Evolutionary conservation across 192 early-diverging fungal genomes (phyloP).

Genomic region (Linnemannia hyalina): DNA sequence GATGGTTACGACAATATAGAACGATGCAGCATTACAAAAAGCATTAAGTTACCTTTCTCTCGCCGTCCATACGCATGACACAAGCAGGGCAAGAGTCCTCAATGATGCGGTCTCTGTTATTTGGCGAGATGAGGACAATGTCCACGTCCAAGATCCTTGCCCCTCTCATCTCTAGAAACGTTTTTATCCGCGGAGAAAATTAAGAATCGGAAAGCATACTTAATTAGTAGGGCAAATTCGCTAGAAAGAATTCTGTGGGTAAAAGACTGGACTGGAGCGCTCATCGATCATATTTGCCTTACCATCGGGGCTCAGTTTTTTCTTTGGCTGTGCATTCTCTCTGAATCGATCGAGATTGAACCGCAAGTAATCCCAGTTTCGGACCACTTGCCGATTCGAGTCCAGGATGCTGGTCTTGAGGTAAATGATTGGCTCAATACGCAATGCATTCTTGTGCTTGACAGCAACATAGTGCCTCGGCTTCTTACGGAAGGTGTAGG

Average conservation of each 20-base stretch:
- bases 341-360: conserved; percentile 44
- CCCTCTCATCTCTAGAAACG: conserved; percentile 35
- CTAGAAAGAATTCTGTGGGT: not conserved
- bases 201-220: not conserved
- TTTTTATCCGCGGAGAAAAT: conserved; percentile 1
- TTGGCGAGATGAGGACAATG: conserved; percentile 49
- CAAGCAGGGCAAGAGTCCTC: conserved; percentile 54
- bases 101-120: conserved; percentile 45
- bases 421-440: conserved; percentile 55
- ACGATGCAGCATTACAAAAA: not conserved
- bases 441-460: conserved; percentile 52
- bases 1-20: not conserved
- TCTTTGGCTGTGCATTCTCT: conserved; percentile 52
- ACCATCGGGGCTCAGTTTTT: conserved; percentile 51
- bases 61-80: conserved; percentile 56
- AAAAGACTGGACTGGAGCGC: not conserved
- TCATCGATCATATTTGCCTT: not conserved
- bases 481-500: conserved; percentile 54
- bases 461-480: conserved; percentile 50
- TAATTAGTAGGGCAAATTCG: not conserved
- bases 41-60: conserved; percentile 31
- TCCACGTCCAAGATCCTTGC: conserved; percentile 53
- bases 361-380: conserved; percentile 49
- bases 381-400: conserved; percentile 38
- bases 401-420: conserved; percentile 49